phyloP scores from a whole-genome alignment of 2,329 filamentous ascomycete species.

The Diaporthe vaccinii region DNA sequence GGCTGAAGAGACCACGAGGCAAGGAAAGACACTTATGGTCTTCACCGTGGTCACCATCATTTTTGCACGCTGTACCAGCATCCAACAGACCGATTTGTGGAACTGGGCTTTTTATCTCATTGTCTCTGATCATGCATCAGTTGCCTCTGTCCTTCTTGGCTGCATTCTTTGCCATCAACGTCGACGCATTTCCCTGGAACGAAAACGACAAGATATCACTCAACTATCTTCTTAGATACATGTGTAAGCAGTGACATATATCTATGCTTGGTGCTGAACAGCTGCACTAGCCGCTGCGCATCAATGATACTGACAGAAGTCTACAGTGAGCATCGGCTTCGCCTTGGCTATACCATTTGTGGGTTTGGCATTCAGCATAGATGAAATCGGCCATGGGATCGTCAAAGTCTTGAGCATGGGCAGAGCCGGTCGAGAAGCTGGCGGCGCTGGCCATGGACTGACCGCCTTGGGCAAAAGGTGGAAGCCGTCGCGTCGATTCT shows the following conservation, averaged over 20 bases:
- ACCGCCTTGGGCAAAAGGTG: not conserved
- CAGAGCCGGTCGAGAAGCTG: not conserved
- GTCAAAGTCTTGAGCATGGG: not conserved
- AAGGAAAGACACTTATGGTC: no score
- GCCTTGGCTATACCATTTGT: not conserved
- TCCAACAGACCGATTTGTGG: no score
- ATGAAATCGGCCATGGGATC: not conserved
- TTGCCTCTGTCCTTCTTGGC: no score
- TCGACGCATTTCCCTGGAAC: not conserved
- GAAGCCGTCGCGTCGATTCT: not conserved
- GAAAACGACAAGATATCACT: not conserved
- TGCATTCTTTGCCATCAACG: not conserved
- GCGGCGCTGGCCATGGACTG: not conserved
- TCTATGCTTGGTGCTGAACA: not conserved
- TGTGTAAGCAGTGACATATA: not conserved
- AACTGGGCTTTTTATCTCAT: no score
- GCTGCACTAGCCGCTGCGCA: not conserved
- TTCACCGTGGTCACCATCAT: no score
- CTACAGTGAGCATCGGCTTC: not conserved
- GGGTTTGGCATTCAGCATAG: not conserved
- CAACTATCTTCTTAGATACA: not conserved
- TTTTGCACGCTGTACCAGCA: no score
- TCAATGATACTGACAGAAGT: not conserved
- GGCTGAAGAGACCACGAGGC: no score
- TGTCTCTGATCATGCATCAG: no score